Conservation (phyloP, 106 monocot genomes). For the Gastrodia elata region DNA sequence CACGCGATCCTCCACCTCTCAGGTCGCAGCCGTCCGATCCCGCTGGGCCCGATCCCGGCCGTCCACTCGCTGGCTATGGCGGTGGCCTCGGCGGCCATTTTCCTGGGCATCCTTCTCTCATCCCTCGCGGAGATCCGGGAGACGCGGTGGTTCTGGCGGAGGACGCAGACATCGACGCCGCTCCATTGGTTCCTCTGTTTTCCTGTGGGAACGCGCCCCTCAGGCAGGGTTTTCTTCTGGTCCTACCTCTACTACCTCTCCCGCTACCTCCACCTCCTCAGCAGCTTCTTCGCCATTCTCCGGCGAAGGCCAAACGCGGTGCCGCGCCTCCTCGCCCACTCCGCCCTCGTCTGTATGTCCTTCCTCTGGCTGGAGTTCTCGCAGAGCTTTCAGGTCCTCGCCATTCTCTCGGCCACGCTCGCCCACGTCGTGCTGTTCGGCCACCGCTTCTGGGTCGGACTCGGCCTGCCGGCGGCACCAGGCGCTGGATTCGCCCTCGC, state of each 20-base stretch:
- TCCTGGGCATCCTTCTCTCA: slow-evolving; percentile 71
- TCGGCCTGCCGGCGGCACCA: slow-evolving; percentile 45
- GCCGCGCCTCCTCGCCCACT: slow-evolving; percentile 38
- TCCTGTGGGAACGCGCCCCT: slow-evolving; percentile 75
- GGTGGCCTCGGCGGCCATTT: slow-evolving; percentile 53
- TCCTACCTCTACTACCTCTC: slow-evolving; percentile 87
- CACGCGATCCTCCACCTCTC: slow-evolving; percentile 31
- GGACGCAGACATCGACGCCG: slow-evolving; percentile 36
- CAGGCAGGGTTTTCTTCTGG: slow-evolving; percentile 97
- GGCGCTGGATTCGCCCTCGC: slow-evolving; percentile 27
- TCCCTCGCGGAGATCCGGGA: slow-evolving; percentile 71
- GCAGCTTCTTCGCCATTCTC: slow-evolving; percentile 67
- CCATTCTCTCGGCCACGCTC: slow-evolving; percentile 62
- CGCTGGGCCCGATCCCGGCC: slow-evolving; percentile 85
- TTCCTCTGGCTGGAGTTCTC: slow-evolving; percentile 99
- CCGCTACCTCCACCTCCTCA: slow-evolving; percentile 60
- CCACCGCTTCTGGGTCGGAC: slow-evolving; percentile 77
- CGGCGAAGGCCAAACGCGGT: slow-evolving; percentile 27
- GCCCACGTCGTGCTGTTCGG: slow-evolving; percentile 68
- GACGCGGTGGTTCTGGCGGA: slow-evolving; percentile 58
- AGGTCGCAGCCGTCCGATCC: slow-evolving; percentile 48
- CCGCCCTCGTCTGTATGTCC: slow-evolving; percentile 54
- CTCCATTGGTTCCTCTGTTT: slow-evolving; percentile 92
- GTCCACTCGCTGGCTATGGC: slow-evolving; percentile 70
- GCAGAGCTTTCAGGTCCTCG: slow-evolving; percentile 82